Percentiles rank a stretch among this genome's conserved stretches.
phyloP scores from a whole-genome alignment of 1,139 yeast genomes.

The Yamadazyma songkhlaensis region DNA sequence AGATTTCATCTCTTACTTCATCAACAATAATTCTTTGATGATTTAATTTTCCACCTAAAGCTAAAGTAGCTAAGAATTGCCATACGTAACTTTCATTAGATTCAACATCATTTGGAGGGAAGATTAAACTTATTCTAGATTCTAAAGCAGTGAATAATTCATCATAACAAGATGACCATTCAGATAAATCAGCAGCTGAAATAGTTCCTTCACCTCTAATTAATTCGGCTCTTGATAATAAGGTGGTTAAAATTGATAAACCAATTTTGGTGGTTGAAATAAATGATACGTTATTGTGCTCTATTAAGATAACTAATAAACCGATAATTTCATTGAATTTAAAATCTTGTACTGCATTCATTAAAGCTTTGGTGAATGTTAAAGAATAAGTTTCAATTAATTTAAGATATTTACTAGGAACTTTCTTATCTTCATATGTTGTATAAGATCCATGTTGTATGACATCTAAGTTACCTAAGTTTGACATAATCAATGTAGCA shows the following conservation, averaged over 20 bases:
- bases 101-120: slow-evolving; percentile 68
- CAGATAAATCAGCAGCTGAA: slow-evolving; percentile 57
- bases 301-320: slow-evolving; percentile 69
- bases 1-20: slow-evolving; percentile 90
- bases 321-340: slow-evolving; percentile 80
- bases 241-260: slow-evolving; percentile 78
- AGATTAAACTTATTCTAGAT: slow-evolving; percentile 71
- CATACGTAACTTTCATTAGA: slow-evolving; percentile 67
- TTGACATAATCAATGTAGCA: slow-evolving; percentile 76
- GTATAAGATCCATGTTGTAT: slow-evolving; percentile 77
- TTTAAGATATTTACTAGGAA: slow-evolving; percentile 56
- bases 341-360: slow-evolving; percentile 82
- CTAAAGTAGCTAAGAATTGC: slow-evolving; percentile 95
- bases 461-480: slow-evolving; percentile 77
- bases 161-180: slow-evolving; percentile 84
- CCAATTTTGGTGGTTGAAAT: slow-evolving; percentile 85
- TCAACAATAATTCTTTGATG: slow-evolving; percentile 95
- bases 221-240: slow-evolving; percentile 89
- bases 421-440: slow-evolving; percentile 50
- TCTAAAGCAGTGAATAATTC: slow-evolving; percentile 76
- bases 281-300: slow-evolving; percentile 69
- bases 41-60: slow-evolving; percentile 86
- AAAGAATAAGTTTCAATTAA: slow-evolving; percentile 78
- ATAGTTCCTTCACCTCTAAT: slow-evolving; percentile 77
- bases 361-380: slow-evolving; percentile 81